Percentiles rank a stretch among this genome's conserved stretches.
These are phyloP conservation scores for Purpureocillium lavendulum DNA, from an alignment of 2,329 filamentous ascomycete genomes.

Conservation along the genomic window DNA sequence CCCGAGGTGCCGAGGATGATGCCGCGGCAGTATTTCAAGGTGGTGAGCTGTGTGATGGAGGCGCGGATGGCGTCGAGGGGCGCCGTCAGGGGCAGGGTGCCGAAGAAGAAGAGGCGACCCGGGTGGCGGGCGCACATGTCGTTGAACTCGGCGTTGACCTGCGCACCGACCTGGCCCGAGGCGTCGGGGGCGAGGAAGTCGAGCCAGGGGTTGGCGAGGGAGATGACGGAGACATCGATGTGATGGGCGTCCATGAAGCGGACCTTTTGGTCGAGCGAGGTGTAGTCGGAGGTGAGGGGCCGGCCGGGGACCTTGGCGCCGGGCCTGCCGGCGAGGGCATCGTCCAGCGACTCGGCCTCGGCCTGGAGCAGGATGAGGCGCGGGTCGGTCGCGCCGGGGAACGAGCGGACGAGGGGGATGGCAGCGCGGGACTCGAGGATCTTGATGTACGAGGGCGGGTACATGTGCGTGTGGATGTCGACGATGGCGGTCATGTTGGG, in stretches of 20 bases:
- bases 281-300: slow-evolving; percentile 77
- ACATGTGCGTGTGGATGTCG: slow-evolving; percentile 64
- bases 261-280: slow-evolving; percentile 70
- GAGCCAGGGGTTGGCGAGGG: slow-evolving; percentile 88
- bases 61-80: slow-evolving; percentile 50
- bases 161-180: slow-evolving; percentile 52
- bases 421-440: slow-evolving; percentile 49
- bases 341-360: slow-evolving; percentile 37
- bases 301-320: slow-evolving; percentile 59
- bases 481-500: slow-evolving; percentile 38
- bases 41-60: slow-evolving; percentile 55
- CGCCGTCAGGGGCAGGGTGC: slow-evolving; percentile 68
- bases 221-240: slow-evolving; percentile 78
- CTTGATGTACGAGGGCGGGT: slow-evolving; percentile 54
- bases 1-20: slow-evolving; percentile 83
- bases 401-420: slow-evolving; percentile 65
- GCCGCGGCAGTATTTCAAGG: slow-evolving; percentile 65
- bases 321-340: slow-evolving; percentile 40
- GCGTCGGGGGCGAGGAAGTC: slow-evolving; percentile 64
- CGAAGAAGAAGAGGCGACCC: slow-evolving; percentile 74
- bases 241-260: slow-evolving; percentile 79
- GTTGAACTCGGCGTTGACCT: slow-evolving; percentile 73
- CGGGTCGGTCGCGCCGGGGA: slow-evolving; percentile 45
- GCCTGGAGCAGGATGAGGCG: slow-evolving; percentile 58
- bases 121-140: slow-evolving; percentile 57